Evolutionary conservation across 1,284 basidiomycete genomes (phyloP).

Genomic region (Mycosarcoma mackinlayi): DNA sequence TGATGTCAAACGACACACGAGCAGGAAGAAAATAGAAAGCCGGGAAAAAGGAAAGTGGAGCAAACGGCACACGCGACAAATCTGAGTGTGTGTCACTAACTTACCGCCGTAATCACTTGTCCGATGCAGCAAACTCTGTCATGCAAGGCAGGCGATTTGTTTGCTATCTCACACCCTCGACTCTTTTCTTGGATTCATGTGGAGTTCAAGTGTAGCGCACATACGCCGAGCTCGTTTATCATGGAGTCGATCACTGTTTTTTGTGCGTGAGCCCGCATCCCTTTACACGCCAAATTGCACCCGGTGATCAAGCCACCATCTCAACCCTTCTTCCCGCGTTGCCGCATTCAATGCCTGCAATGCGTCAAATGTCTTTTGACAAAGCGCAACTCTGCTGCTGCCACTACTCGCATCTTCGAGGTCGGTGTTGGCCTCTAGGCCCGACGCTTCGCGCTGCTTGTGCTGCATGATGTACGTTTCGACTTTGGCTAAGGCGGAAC

Average conservation of each 20-base stretch:
- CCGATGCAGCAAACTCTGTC: no score
- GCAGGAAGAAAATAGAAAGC: not conserved
- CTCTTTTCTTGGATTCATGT: no score
- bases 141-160: no score
- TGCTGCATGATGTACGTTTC: slow-evolving; percentile 46
- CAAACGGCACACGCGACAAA: no score
- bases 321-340: slow-evolving; percentile 61
- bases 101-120: no score
- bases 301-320: slow-evolving; percentile 65
- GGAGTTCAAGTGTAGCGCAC: no score
- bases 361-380: slow-evolving; percentile 56
- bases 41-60: not conserved
- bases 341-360: slow-evolving; percentile 61
- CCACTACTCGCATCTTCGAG: not conserved
- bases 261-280: no score
- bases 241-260: no score
- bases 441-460: slow-evolving; percentile 7
- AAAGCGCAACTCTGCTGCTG: slow-evolving; percentile 32
- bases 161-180: no score
- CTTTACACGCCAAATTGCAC: slow-evolving; percentile 53
- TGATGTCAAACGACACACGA: slow-evolving; percentile 46
- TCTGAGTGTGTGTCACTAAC: no score
- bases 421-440: not conserved
- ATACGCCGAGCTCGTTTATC: no score
- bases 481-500: slow-evolving; percentile 56